These are phyloP conservation scores for Aspergillus viridinutans DNA, from an alignment of 2,329 filamentous ascomycete species.

Conservation along the genomic window DNA sequence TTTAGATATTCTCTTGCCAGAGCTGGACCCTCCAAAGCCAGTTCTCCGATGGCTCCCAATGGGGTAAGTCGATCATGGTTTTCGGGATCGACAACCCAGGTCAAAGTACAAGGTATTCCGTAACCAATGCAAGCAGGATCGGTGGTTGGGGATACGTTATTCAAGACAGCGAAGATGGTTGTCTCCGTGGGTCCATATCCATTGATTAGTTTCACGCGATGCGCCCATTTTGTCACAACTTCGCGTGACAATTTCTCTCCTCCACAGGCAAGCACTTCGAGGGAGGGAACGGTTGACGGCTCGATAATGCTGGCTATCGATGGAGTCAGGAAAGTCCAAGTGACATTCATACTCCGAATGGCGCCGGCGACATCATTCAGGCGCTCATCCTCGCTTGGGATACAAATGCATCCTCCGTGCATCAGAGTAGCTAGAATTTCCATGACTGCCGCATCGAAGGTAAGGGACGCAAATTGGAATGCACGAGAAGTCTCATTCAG, in stretches of 20 bases:
- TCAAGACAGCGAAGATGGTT: constrained; percentile 28
- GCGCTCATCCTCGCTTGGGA: constrained; percentile 44
- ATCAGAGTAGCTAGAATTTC: constrained; percentile 36
- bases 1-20: constrained; percentile 40
- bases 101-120: constrained; percentile 18
- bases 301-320: constrained; percentile 40
- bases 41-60: constrained; percentile 32
- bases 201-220: constrained; percentile 35
- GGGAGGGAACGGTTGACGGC: constrained; percentile 35
- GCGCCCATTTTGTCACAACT: constrained; percentile 66
- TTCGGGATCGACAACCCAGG: constrained; percentile 32
- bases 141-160: constrained; percentile 24
- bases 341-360: constrained; percentile 49
- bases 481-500: constrained; percentile 25
- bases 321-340: constrained; percentile 45
- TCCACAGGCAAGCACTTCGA: constrained; percentile 43
- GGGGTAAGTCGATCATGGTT: constrained; percentile 31
- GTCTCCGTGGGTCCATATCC: constrained; percentile 39
- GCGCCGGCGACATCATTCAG: constrained; percentile 46
- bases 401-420: constrained; percentile 46
- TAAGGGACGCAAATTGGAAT: constrained; percentile 45
- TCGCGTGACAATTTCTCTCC: constrained; percentile 64
- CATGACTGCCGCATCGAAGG: constrained; percentile 43
- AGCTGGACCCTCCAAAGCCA: constrained; percentile 35
- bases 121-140: constrained; percentile 19